phyloP scores from a whole-genome alignment of 140 eudicot genomes.

The Senecio squalidus region DNA sequence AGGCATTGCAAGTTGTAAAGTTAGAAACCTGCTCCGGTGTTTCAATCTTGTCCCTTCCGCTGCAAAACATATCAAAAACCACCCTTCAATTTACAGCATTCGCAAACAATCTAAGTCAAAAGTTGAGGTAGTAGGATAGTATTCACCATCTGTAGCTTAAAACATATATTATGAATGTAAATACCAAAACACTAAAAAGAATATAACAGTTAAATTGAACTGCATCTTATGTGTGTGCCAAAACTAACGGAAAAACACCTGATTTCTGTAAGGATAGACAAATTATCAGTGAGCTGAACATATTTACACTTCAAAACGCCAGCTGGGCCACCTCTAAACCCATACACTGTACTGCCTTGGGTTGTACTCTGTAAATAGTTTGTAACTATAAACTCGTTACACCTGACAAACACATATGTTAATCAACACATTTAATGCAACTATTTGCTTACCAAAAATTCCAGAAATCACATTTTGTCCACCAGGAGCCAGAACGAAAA shows the following conservation, averaged over 20 bases:
- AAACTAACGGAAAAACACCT: constrained; percentile 28
- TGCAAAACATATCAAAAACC: constrained; percentile 86
- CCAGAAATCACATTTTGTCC: constrained; percentile 97
- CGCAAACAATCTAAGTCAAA: neutral
- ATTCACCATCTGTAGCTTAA: neutral
- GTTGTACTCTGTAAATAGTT: constrained; percentile 72
- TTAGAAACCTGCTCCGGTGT: too few relatives aligned
- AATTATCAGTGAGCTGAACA: constrained; percentile 51
- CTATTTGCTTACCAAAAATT: constrained; percentile 21
- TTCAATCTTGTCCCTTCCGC: constrained; percentile 87
- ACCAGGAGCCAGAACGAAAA: constrained; percentile 93
- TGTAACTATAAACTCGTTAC: neutral
- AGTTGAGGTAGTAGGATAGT: neutral
- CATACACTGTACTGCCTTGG: too few relatives aligned
- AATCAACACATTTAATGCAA: too few relatives aligned
- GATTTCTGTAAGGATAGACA: too few relatives aligned
- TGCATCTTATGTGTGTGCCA: too few relatives aligned
- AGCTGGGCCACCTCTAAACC: too few relatives aligned
- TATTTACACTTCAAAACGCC: constrained; percentile 83
- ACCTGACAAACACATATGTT: neutral
- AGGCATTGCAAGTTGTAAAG: neutral
- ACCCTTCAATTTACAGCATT: constrained; percentile 42
- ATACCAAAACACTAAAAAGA: too few relatives aligned
- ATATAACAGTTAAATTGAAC: too few relatives aligned
- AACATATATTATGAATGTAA: too few relatives aligned